Conservation (phyloP, 345 rosid species). For the Gossypium australe region DNA sequence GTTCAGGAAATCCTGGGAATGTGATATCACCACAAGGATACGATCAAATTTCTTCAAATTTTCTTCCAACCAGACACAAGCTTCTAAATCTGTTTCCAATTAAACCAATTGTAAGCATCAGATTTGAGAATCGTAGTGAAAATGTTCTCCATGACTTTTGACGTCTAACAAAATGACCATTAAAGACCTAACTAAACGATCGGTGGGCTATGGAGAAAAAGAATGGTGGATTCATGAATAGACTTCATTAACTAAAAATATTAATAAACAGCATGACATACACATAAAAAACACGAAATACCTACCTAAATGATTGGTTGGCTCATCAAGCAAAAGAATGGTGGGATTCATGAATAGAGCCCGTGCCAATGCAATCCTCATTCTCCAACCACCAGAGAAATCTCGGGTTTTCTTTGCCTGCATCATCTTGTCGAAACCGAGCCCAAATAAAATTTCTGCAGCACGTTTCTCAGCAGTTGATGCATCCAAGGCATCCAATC, state of each 20-base stretch:
- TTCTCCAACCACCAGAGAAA: slow-evolving; percentile 99
- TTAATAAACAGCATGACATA: neutral
- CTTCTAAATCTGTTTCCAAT: slow-evolving; percentile 73
- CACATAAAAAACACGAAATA: neutral
- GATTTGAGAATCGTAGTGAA: neutral
- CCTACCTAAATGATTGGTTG: slow-evolving; percentile 94
- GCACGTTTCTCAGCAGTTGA: slow-evolving; percentile 97
- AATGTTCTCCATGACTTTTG: neutral
- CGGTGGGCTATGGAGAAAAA: slow-evolving; percentile 87
- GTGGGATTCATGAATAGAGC: slow-evolving; percentile 97
- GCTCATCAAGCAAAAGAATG: slow-evolving; percentile 89
- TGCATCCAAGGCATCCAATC: slow-evolving; percentile 87
- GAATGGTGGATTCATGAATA: slow-evolving; percentile 71
- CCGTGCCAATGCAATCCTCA: slow-evolving; percentile 95
- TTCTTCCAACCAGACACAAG: slow-evolving; percentile 99
- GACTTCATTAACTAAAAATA: slow-evolving; percentile 39
- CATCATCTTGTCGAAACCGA: slow-evolving; percentile 87
- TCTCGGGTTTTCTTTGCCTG: slow-evolving; percentile 85
- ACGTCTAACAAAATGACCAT: neutral
- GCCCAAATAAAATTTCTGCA: slow-evolving; percentile 90
- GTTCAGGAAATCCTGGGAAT: slow-evolving; percentile 95
- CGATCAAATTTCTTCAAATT: slow-evolving; percentile 85
- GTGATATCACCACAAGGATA: slow-evolving; percentile 93
- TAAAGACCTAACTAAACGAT: slow-evolving; percentile 63
- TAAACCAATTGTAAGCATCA: neutral